These are phyloP conservation scores for Epithele typhae DNA, from an alignment of 768 basidiomycete genomes.

Conservation along the genomic window DNA sequence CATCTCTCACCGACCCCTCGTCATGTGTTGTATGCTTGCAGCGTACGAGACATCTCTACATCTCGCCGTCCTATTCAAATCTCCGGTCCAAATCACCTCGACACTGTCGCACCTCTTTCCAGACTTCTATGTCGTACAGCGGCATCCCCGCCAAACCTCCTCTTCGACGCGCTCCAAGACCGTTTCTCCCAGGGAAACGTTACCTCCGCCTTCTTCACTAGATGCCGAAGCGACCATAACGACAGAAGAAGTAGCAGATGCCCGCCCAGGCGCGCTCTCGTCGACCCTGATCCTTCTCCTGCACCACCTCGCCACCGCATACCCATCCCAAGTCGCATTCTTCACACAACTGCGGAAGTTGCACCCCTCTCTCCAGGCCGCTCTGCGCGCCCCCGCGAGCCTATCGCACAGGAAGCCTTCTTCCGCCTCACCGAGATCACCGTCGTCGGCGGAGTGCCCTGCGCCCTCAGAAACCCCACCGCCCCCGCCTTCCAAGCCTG, in stretches of 20 bases:
- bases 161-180: too few species aligned
- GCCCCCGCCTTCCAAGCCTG: too few species aligned
- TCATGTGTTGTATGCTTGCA: too few species aligned
- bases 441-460: too few species aligned
- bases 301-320: constrained; percentile 50
- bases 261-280: constrained; percentile 14
- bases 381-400: not conserved
- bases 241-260: too few species aligned
- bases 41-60: constrained; percentile 74
- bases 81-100: constrained; percentile 55
- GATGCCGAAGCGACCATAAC: not conserved
- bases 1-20: not conserved
- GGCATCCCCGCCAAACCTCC: constrained; percentile 2
- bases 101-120: constrained; percentile 59
- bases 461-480: too few species aligned
- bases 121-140: constrained; percentile 39
- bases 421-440: too few species aligned
- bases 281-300: constrained; percentile 49
- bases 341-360: constrained; percentile 40
- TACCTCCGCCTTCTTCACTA: not conserved
- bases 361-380: constrained; percentile 29
- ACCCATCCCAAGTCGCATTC: constrained; percentile 64
- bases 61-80: constrained; percentile 59
- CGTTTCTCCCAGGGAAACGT: not conserved
- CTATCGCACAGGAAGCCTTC: too few species aligned